These are phyloP conservation scores for Quercus lobata DNA, from an alignment of 331 rosid genomes.

Conservation along the genomic window DNA sequence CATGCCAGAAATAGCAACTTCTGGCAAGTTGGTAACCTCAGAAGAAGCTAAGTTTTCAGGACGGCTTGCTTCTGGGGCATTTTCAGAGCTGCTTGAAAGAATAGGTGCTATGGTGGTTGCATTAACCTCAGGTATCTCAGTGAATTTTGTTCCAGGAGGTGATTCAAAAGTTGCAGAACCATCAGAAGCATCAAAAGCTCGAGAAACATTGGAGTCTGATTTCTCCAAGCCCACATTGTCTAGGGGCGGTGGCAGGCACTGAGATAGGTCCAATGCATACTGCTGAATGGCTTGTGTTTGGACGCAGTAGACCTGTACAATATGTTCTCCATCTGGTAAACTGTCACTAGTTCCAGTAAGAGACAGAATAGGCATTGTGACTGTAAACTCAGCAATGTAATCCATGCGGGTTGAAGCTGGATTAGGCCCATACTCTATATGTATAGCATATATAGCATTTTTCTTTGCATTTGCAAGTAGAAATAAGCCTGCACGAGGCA, in stretches of 20 bases:
- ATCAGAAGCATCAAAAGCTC: constrained; percentile 41
- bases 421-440: constrained; percentile 77
- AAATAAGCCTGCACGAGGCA: constrained; percentile 83
- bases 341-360: constrained; percentile 87
- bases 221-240: constrained; percentile 64
- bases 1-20: constrained; percentile 29
- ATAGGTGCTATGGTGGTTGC: constrained; percentile 19
- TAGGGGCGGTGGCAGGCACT: constrained; percentile 91
- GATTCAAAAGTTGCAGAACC: constrained; percentile 41
- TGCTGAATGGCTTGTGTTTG: constrained; percentile 99
- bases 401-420: constrained; percentile 90
- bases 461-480: constrained; percentile 98
- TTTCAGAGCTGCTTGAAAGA: constrained; percentile 42
- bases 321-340: constrained; percentile 74
- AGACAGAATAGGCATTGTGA: constrained; percentile 98
- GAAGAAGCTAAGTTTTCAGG: constrained; percentile 40
- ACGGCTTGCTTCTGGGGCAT: constrained; percentile 32
- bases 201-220: constrained; percentile 55
- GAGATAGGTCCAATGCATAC: constrained; percentile 88
- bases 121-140: constrained; percentile 15
- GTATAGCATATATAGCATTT: constrained; percentile 93
- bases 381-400: constrained; percentile 94
- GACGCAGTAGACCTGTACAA: constrained; percentile 91
- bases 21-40: constrained; percentile 41
- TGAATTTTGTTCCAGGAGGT: constrained; percentile 28